Base-by-base conservation (phyloP, 768 basidiomycete species). In the Auricularia sp. region DNA sequence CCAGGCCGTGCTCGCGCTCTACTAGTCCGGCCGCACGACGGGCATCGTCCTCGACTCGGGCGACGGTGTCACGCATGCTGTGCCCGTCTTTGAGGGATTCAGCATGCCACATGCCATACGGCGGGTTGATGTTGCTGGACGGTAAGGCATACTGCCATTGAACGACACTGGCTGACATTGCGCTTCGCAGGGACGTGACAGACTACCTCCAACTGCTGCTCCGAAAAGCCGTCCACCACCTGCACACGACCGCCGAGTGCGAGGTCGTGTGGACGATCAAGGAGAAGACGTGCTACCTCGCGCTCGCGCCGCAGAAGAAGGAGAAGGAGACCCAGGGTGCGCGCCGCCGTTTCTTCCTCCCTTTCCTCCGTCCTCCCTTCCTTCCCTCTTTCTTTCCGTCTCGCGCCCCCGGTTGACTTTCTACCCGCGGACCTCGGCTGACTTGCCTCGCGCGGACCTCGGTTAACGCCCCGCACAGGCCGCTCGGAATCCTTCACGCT, bases 1-100 rank as follows among this genome's bases (percentile, higher is more conserved):
- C 3, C 97, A 99, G 77, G 97, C 97, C 23, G 96, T 99, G 21
- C 79, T 99, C 61, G 93, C 94, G 67, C 77, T 99, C 94, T 99
- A 99, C 77, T 96, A 97, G 3, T 97, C 95, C 16, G 97, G 97
- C 36, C 84, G 97, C 67, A 98, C 97, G 67, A 98, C 97, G 42
- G 97, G 97, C n/a, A 97, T 98, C 65, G 97, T 99, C 1, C 84
- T 99, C 21, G 97, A 99, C 73, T 98, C 96, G 4, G 97, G 97
- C 11, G 97, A 99, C 72, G 97, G 97, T 34, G 97, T 99, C 7
- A 98, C 97, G 29, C 97, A 99, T 67, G 93, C 97, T 14, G 97
- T 99, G 2, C 97, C 97, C 3, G 95, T 99, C 18, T 99, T 95
- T 71, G 97, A 99, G 72, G 97, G 97, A 1, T 98, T 98, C 79